Percentiles rank a stretch among this genome's conserved stretches.
Evolutionary conservation across 192 early-diverging fungal species (phyloP).

Genomic region (Rhizoclosmatium globosum): DNA sequence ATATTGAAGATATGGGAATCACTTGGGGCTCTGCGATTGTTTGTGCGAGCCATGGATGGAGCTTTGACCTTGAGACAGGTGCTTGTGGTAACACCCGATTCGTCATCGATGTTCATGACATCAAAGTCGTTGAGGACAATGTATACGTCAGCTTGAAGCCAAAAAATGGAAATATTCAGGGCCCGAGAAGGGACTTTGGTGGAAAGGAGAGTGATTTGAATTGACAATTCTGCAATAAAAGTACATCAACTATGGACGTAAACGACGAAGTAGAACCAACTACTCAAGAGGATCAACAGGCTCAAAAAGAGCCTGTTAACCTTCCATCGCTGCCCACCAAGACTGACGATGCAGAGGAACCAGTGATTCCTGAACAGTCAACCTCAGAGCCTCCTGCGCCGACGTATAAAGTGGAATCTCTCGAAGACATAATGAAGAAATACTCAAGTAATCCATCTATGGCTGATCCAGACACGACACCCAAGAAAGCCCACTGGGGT

Average conservation of each 20-base stretch:
- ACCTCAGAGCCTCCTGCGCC: background rate
- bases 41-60: slow-evolving; percentile 44
- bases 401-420: slow-evolving; percentile 27
- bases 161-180: slow-evolving; percentile 13
- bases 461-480: background rate
- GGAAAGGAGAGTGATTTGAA: slow-evolving; percentile 29
- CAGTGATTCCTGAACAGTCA: background rate
- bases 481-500: slow-evolving; percentile 21
- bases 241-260: background rate
- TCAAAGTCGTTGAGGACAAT: slow-evolving; percentile 20
- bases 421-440: slow-evolving; percentile 35
- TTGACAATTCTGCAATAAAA: background rate
- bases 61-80: slow-evolving; percentile 44
- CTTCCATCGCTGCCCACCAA: background rate
- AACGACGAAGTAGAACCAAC: background rate
- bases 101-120: slow-evolving; percentile 44
- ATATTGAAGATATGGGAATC: slow-evolving; percentile 55
- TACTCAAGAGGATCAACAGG: background rate
- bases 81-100: slow-evolving; percentile 42
- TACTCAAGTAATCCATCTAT: background rate
- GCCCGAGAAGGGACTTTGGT: slow-evolving; percentile 33
- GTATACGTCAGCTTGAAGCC: slow-evolving; percentile 32
- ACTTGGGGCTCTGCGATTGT: slow-evolving; percentile 47
- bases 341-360: background rate
- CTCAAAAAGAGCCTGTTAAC: background rate